Evolutionary conservation across 768 basidiomycete species (phyloP).

Genomic region (Tubosaeta sp.): DNA sequence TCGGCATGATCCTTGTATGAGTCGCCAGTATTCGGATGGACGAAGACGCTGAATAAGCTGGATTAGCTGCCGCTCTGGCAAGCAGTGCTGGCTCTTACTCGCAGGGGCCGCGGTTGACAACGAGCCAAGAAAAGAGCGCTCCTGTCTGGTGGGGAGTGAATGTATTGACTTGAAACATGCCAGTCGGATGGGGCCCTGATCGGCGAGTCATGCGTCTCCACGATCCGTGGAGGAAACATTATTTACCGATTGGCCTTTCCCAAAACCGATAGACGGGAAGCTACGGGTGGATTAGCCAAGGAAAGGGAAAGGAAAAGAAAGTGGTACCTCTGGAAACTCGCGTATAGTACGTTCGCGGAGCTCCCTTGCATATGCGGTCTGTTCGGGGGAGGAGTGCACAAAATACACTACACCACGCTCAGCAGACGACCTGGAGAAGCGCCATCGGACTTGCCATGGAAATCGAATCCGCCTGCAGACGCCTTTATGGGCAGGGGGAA

Average conservation of each 20-base stretch:
- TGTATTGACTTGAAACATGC: constrained; percentile 71
- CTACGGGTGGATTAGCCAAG: constrained; percentile 29
- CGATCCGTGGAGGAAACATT: not conserved
- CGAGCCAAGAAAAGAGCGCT: constrained; percentile 63
- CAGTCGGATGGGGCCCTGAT: constrained; percentile 61
- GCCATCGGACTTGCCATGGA: constrained; percentile 49
- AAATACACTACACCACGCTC: constrained; percentile 51
- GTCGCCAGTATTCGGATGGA: constrained; percentile 69
- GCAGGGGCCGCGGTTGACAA: constrained; percentile 64
- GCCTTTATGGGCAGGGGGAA: constrained; percentile 54
- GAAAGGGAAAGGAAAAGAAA: not conserved
- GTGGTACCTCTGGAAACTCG: constrained; percentile 66
- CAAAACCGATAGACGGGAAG: constrained; percentile 58
- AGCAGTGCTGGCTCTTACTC: constrained; percentile 47
- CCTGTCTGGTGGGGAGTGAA: constrained; percentile 67
- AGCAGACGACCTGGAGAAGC: not conserved
- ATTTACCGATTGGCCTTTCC: constrained; percentile 58
- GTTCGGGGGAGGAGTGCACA: constrained; percentile 53
- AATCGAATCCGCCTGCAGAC: constrained; percentile 63
- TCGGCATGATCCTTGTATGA: constrained; percentile 58
- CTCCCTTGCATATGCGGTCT: constrained; percentile 47
- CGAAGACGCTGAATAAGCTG: constrained; percentile 48
- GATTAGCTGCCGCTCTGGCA: not conserved
- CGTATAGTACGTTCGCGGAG: constrained; percentile 55
- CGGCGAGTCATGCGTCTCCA: not conserved